Conservation (phyloP, 768 basidiomycete species). For the Baorangia bicolor region DNA sequence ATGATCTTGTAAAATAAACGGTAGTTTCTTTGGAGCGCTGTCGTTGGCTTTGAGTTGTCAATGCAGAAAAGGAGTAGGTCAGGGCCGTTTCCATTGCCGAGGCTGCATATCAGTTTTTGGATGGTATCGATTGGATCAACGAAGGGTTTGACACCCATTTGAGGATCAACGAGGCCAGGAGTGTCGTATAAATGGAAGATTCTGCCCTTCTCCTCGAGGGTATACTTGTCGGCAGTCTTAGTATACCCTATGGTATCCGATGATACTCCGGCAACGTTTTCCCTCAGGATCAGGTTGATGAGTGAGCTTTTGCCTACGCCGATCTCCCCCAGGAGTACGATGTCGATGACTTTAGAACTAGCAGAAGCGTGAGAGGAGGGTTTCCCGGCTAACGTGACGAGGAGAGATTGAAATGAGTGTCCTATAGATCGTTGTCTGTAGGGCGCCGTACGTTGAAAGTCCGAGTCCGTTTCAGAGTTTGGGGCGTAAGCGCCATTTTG, state of each 20-base stretch:
- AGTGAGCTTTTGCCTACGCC: slow-evolving; percentile 43
- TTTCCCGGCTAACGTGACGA: slow-evolving; percentile 1
- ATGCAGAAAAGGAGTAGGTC: slow-evolving; percentile 33
- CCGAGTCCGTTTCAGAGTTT: background rate
- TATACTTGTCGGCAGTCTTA: slow-evolving; percentile 23
- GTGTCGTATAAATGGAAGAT: slow-evolving; percentile 34
- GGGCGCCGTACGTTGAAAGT: background rate
- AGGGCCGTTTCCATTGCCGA: slow-evolving; percentile 29
- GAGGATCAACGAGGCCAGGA: slow-evolving; percentile 32
- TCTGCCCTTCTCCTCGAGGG: slow-evolving; percentile 18
- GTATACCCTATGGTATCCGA: slow-evolving; percentile 36
- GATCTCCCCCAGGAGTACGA: slow-evolving; percentile 35
- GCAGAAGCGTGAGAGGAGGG: background rate
- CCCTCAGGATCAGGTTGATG: slow-evolving; percentile 37
- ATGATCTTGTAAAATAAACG: slow-evolving; percentile 28
- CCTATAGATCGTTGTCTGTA: slow-evolving; percentile 10
- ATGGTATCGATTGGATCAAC: slow-evolving; percentile 24
- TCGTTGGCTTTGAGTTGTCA: slow-evolving; percentile 26
- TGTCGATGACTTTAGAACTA: slow-evolving; percentile 23
- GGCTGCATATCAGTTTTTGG: slow-evolving; percentile 31
- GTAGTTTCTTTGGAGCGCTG: slow-evolving; percentile 27
- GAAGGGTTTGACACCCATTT: slow-evolving; percentile 17
- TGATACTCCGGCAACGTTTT: slow-evolving; percentile 30
- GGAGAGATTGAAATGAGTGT: slow-evolving; percentile 16
- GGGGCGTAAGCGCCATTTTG: background rate